phyloP scores from a whole-genome alignment of 495 filamentous ascomycete species.

The Aspergillus mulundensis region DNA sequence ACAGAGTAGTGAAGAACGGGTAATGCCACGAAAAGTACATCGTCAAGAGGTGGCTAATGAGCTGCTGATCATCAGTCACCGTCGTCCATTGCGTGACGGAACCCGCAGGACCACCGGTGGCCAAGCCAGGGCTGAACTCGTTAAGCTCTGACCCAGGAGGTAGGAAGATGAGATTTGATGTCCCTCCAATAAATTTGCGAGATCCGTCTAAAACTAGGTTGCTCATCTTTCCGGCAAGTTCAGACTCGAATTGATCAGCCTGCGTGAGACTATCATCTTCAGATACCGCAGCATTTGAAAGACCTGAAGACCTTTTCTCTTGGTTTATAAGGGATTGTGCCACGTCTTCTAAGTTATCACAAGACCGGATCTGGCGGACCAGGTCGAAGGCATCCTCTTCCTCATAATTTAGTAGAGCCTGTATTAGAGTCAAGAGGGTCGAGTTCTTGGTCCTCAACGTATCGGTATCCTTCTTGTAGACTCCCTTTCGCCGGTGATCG shows the following conservation, averaged over 20 bases:
- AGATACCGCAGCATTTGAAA: slow-evolving; percentile 15
- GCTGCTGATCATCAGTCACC: slow-evolving; percentile 72
- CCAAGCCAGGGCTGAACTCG: slow-evolving; percentile 34
- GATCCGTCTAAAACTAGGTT: slow-evolving; percentile 88
- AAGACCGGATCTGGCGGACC: slow-evolving; percentile 82
- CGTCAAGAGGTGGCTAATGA: slow-evolving; percentile 83
- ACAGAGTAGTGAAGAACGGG: slow-evolving; percentile 89
- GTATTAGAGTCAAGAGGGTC: slow-evolving; percentile 85
- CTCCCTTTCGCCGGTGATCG: slow-evolving; percentile 92
- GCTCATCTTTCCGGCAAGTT: slow-evolving; percentile 89
- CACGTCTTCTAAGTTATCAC: slow-evolving; percentile 86
- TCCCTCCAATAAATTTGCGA: slow-evolving; percentile 89
- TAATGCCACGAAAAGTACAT: slow-evolving; percentile 99
- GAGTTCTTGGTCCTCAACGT: slow-evolving; percentile 81
- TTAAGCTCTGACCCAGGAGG: slow-evolving; percentile 49
- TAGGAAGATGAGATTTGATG: slow-evolving; percentile 89
- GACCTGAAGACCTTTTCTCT: slow-evolving; percentile 36
- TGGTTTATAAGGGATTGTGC: slow-evolving; percentile 71
- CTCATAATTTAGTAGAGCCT: slow-evolving; percentile 84
- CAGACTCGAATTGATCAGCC: slow-evolving; percentile 70
- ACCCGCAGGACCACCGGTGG: slow-evolving; percentile 19
- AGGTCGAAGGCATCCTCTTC: slow-evolving; percentile 78
- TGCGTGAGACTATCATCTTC: slow-evolving; percentile 23
- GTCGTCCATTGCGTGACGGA: slow-evolving; percentile 80
- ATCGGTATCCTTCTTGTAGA: slow-evolving; percentile 93